Base-by-base conservation (phyloP, 108 stramenopile genomes). In the Fragilariopsis cylindrus region DNA sequence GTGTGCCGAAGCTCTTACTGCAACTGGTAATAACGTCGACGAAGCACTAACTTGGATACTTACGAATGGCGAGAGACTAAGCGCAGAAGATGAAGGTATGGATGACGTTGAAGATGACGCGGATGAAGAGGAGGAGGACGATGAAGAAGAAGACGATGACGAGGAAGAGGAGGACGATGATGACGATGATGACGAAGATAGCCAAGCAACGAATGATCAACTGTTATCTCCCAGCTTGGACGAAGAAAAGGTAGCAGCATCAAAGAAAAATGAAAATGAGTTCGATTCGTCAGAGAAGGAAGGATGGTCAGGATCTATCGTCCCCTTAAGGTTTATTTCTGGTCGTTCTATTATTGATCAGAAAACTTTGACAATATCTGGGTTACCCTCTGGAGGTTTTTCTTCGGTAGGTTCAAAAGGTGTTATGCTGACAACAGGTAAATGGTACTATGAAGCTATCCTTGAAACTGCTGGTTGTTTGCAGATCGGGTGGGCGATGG, bases 1-100 rank as follows among this genome's bases (percentile, higher is more conserved):
- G 94, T 97, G 98, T 74, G 81, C 85, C 7, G 90, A 93, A 74
- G 97, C 98, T 6, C 82, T 98, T 11, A 87, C 90, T 18, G 93
- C 92, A 40, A 97, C 91, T 2, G 89, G 93, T 50, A 90, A 95
- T 60, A 93, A 97, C 83, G 91, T 98, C 13, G 97, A 98, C 48
- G 95, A 96, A 52, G 98, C 98, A 5, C 82, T 98, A 21, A 97
- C 95, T 30, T 98, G 98, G 98, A 96, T 98, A 65, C 84, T 98
- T 41, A 89, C 90, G 13, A 93, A 97, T 78, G 94, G 96, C 15
- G 98, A 96, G 46, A 81, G 88, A 43, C 89, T 97, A 13, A 85
- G 84, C 65, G 84, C 83, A 53, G 85, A 87, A 81, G 90, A 87
- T 62, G 89, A 87, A 63, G 81, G 81, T 5, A 86, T 88, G 8